Percentiles rank a stretch among this genome's conserved stretches.
These are phyloP conservation scores for Cephaloascus fragrans DNA, from an alignment of 805 yeast species.

Conservation along the genomic window DNA sequence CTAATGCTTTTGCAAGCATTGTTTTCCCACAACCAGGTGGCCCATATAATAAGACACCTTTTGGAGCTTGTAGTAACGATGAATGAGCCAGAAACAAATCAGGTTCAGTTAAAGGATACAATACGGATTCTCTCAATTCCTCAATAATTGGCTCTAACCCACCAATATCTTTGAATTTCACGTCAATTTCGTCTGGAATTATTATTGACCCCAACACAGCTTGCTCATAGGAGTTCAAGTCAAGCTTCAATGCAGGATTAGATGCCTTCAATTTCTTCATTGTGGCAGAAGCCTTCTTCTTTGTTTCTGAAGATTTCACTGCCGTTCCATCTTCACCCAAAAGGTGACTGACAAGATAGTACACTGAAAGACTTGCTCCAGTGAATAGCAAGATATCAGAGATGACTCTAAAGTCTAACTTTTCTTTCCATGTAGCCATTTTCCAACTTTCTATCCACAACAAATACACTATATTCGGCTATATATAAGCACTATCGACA, in stretches of 20 bases:
- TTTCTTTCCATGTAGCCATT: constrained; percentile 8
- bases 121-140: constrained; percentile 80
- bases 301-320: constrained; percentile 44
- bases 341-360: constrained; percentile 44
- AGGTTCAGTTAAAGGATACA: constrained; percentile 74
- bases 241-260: constrained; percentile 49
- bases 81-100: constrained; percentile 64
- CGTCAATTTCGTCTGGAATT: constrained; percentile 73
- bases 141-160: constrained; percentile 78
- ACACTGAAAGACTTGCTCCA: constrained; percentile 64
- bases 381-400: constrained; percentile 39
- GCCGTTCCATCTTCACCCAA: constrained; percentile 19
- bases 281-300: constrained; percentile 49
- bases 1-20: constrained; percentile 93
- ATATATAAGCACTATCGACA: too few relatives aligned
- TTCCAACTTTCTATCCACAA: too few relatives aligned
- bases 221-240: constrained; percentile 66
- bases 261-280: constrained; percentile 45
- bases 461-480: too few relatives aligned
- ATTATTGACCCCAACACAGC: constrained; percentile 70
- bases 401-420: constrained; percentile 24
- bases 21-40: constrained; percentile 99
- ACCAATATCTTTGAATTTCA: constrained; percentile 76
- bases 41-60: constrained; percentile 86
- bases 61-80: constrained; percentile 73